A percentile compares a stretch with the other conserved stretches of the same genome.
These are phyloP conservation scores for Dryas integrifolia DNA, from an alignment of 331 rosid genomes.

Conservation along the genomic window DNA sequence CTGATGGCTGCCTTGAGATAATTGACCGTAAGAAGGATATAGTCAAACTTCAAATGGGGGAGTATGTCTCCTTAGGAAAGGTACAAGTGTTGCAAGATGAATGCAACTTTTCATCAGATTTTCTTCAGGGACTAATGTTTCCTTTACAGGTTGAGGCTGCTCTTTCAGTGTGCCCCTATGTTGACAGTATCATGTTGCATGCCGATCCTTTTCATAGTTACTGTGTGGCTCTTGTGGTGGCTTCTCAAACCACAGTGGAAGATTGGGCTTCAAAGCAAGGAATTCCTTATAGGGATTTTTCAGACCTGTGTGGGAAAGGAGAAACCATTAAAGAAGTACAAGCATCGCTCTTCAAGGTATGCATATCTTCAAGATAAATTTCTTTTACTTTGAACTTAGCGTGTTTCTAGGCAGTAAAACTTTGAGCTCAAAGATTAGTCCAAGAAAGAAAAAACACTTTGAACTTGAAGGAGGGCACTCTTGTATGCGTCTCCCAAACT, in stretches of 20 bases:
- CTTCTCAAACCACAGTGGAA: conserved; percentile 59
- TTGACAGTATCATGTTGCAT: conserved; percentile 78
- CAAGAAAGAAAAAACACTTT: too few species aligned
- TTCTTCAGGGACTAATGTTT: conserved; percentile 31
- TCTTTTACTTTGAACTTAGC: conserved; percentile 14
- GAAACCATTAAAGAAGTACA: conserved; percentile 67
- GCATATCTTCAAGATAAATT: conserved; percentile 17
- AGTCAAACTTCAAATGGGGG: conserved; percentile 97
- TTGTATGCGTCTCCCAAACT: background rate
- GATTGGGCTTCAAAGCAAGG: conserved; percentile 84
- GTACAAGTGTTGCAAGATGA: conserved; percentile 35
- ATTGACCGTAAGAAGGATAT: conserved; percentile 96
- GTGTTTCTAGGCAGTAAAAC: conserved; percentile 2
- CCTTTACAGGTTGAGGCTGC: conserved; percentile 83
- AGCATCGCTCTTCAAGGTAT: conserved; percentile 72
- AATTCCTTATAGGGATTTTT: conserved; percentile 47
- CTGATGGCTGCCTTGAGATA: conserved; percentile 94
- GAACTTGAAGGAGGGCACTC: background rate
- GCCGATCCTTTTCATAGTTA: conserved; percentile 90
- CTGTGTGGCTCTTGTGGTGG: conserved; percentile 83
- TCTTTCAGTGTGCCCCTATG: conserved; percentile 66
- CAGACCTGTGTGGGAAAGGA: conserved; percentile 65
- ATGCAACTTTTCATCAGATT: conserved; percentile 13
- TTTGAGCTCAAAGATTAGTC: background rate
- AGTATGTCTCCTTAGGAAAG: conserved; percentile 97